These are phyloP conservation scores for Globisporangium nodosum DNA, from an alignment of 352 stramenopile genomes.

Conservation along the genomic window DNA sequence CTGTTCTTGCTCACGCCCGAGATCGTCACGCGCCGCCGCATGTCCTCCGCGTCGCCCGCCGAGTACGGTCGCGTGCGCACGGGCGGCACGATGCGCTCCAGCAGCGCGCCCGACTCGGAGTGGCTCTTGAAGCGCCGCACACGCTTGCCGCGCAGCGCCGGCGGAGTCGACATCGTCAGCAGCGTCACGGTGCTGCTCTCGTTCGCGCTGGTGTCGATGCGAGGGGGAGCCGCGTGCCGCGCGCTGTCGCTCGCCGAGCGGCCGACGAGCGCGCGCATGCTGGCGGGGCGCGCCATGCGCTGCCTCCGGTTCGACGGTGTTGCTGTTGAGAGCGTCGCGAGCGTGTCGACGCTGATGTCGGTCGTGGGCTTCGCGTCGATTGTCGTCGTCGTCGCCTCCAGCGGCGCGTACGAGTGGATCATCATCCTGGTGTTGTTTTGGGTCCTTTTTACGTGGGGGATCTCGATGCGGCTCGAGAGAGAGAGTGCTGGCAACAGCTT, in stretches of 20 bases:
- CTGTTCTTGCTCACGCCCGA: slow-evolving; percentile 58
- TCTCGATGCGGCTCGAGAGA: no score
- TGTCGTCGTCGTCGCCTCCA: slow-evolving; percentile 7
- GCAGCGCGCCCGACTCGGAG: slow-evolving; percentile 43
- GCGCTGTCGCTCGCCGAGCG: slow-evolving; percentile 13
- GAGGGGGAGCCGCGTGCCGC: background rate
- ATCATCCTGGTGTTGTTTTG: slow-evolving; percentile 7
- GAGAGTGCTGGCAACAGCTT: background rate
- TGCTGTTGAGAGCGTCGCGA: background rate
- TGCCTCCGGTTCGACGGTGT: background rate
- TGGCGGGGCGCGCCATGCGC: slow-evolving; percentile 7
- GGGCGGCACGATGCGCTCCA: slow-evolving; percentile 33
- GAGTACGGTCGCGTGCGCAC: slow-evolving; percentile 45
- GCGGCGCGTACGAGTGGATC: slow-evolving; percentile 13
- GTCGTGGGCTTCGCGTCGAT: background rate
- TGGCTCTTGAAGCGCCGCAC: slow-evolving; percentile 54
- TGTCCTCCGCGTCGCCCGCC: slow-evolving; percentile 39
- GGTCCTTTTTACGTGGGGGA: background rate
- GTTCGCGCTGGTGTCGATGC: slow-evolving; percentile 12
- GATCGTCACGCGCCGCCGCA: slow-evolving; percentile 47
- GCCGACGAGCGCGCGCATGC: slow-evolving; percentile 7
- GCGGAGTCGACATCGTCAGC: slow-evolving; percentile 10
- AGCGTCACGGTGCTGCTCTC: slow-evolving; percentile 20
- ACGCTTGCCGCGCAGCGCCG: slow-evolving; percentile 14
- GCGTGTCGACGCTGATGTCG: background rate